Evolutionary conservation across 805 yeast species (phyloP), one percentile per base, ranked within the genome.

Genomic region (Yarrowia yakushimensis): DNA sequence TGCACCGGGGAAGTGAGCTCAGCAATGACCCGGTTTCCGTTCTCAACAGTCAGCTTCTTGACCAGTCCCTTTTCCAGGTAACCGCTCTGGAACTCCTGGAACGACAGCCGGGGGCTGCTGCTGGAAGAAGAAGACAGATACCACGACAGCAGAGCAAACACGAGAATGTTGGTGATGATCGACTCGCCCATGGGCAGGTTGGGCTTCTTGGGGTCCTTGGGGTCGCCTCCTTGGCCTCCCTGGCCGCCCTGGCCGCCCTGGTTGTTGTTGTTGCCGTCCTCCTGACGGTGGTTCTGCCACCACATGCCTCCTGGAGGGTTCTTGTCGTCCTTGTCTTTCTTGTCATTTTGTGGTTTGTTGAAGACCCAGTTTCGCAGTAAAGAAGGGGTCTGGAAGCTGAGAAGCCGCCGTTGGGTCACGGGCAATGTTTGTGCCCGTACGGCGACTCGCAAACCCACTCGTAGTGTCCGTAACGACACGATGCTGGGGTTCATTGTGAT

Each of bases 21-120:
- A 2, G 93, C 88, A 61, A 86, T 81, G 8, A 90, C 99, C 52
- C 81, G 80, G 12, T 83, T 78, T 69, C 87, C 87, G 76, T 94
- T 93, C 30, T 90, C 84, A 8, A 94, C 92, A 18, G 84, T 74
- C 60, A 94, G 78, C 66, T 82, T 83, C 50, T 84, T 80, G 13
- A 94, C 99, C 43, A 84, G 79, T 5, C 91, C 91, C 68, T 85
- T 88, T 65, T 87, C 88, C 65, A 94, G 78, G 69, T 85, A 86
- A 50, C 85, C 79, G 5, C 85, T 78, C 42, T 90, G 82, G 77
- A 94, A 93, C 70, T 93, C 96, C 76, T 94, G 98, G 87, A 91
- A 94, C 2, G 97, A 48, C 31, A 31, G 48, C 30, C 13, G 18
- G 17, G 46, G 63, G 52, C 42, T 60, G 28, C 11, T 41, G 30